These are phyloP conservation scores for Tricholoma sp. DNA, from an alignment of 768 basidiomycete species.

Conservation along the genomic window DNA sequence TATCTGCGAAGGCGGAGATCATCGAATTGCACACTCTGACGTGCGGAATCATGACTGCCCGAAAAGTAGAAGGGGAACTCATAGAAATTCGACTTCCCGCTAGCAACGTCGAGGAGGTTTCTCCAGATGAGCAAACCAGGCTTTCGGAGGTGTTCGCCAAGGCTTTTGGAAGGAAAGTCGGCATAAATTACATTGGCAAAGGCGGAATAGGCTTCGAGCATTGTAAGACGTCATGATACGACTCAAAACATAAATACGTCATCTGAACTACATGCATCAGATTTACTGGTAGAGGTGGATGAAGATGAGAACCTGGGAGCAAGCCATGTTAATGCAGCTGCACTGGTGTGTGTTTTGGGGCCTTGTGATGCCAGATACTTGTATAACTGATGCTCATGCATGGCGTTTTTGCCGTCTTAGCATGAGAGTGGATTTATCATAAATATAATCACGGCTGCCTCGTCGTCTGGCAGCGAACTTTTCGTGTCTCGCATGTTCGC, in stretches of 20 bases:
- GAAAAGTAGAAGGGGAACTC: constrained; percentile 23
- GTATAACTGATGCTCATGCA: background rate
- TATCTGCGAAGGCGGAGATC: constrained; percentile 19
- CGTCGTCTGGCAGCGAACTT: constrained; percentile 23
- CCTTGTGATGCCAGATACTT: background rate
- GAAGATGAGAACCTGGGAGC: constrained; percentile 13
- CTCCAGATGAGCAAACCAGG: constrained; percentile 23
- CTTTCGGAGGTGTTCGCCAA: constrained; percentile 26
- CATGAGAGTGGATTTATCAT: constrained; percentile 26
- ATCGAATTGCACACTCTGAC: constrained; percentile 29
- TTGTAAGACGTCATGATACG: constrained; percentile 19
- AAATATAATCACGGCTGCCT: constrained; percentile 35
- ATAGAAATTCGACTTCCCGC: constrained; percentile 36
- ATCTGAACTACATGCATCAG: constrained; percentile 11
- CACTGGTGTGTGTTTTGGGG: constrained; percentile 25
- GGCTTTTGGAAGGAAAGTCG: constrained; percentile 31
- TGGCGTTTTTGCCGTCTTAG: constrained; percentile 13
- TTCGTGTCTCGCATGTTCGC: constrained; percentile 54
- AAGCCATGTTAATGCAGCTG: constrained; percentile 24
- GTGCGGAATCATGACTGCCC: constrained; percentile 23
- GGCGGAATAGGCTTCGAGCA: constrained; percentile 28
- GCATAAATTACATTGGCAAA: constrained; percentile 29
- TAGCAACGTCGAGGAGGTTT: constrained; percentile 17
- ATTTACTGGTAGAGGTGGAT: constrained; percentile 38
- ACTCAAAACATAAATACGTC: background rate